Base-by-base conservation (phyloP, 495 filamentous ascomycete species). In the Neurospora cerealis region DNA sequence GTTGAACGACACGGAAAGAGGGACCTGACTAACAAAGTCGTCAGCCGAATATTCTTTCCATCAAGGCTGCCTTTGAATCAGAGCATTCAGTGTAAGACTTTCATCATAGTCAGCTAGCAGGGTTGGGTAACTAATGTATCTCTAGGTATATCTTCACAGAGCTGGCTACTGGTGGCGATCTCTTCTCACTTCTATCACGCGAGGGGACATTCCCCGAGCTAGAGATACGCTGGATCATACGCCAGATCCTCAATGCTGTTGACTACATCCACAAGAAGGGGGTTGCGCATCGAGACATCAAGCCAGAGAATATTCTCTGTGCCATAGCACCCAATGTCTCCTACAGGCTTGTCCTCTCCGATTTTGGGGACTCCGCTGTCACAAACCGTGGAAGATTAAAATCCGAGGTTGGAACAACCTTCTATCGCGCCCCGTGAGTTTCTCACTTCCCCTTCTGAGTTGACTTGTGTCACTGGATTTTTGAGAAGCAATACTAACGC, bases 221-320 rank as follows among this genome's bases (percentile, higher is more conserved):
- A 38, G 91, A 95, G 77, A 90, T 93, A 62, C 90, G 93, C 42
- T 88, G 92, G 42, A 92, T 97, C 80, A 91, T 97, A 86, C 83
- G 92, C 32, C 93, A 98, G 80, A 85, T 97, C 21, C 83, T 97
- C 41, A 86, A 88, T 76, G 94, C 92, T 36, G 85, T 97, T 24
- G 87, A 91, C 69, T 93, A 91, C 80, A 90, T 97, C 81, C 95
- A 98, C 80, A 82, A 87, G 66, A 91, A 91, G 73, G 91, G 91
- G 54, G 85, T 97, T 71, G 94, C 91, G 74, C 95, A 97, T 80
- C 91, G 95, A 66, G 95, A 98, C 78, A 92, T 97, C 83, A 97
- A 98, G 83, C 93, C 92, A 6, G 95, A 98, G 83, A 98, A 98
- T 80, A 92, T 98, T 74, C 93, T 98, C 77, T 81, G 83, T 32